Evolutionary conservation across 2,329 filamentous ascomycete species (phyloP).

Genomic region (Paecilomyces sp.): DNA sequence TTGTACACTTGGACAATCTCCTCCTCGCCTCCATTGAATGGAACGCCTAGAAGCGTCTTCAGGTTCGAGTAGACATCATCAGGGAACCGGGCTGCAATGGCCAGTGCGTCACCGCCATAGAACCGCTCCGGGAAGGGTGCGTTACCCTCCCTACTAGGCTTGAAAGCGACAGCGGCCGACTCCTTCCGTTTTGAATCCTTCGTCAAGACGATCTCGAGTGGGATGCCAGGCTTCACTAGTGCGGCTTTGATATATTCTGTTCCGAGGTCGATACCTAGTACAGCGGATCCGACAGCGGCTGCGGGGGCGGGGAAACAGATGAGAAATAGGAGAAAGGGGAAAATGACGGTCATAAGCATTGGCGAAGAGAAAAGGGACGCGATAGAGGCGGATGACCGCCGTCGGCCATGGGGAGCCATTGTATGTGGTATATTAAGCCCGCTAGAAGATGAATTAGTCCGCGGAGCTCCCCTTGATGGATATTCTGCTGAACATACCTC

Average conservation of each 20-base stretch:
- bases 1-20: constrained; percentile 63
- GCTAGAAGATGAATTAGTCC: background rate
- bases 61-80: constrained; percentile 92
- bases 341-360: constrained; percentile 37
- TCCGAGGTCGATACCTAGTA: constrained; percentile 87
- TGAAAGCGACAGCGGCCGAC: constrained; percentile 83
- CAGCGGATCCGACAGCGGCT: constrained; percentile 62
- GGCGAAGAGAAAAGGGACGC: constrained; percentile 15
- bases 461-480: background rate
- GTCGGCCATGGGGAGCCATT: constrained; percentile 25
- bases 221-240: constrained; percentile 92
- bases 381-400: constrained; percentile 13
- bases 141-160: constrained; percentile 63
- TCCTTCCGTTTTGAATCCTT: constrained; percentile 98
- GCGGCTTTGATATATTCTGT: constrained; percentile 96
- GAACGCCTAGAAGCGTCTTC: constrained; percentile 79
- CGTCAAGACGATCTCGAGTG: constrained; percentile 93
- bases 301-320: constrained; percentile 49
- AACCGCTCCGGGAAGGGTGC: constrained; percentile 76
- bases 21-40: constrained; percentile 29
- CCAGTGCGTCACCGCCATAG: constrained; percentile 87
- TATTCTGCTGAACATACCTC: background rate
- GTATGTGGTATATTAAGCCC: background rate
- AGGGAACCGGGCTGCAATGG: constrained; percentile 79
- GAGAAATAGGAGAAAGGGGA: constrained; percentile 47